Percentiles rank a stretch among this genome's conserved stretches.
phyloP scores from a whole-genome alignment of 345 rosid genomes.

The Rhodomyrtus tomentosa region DNA sequence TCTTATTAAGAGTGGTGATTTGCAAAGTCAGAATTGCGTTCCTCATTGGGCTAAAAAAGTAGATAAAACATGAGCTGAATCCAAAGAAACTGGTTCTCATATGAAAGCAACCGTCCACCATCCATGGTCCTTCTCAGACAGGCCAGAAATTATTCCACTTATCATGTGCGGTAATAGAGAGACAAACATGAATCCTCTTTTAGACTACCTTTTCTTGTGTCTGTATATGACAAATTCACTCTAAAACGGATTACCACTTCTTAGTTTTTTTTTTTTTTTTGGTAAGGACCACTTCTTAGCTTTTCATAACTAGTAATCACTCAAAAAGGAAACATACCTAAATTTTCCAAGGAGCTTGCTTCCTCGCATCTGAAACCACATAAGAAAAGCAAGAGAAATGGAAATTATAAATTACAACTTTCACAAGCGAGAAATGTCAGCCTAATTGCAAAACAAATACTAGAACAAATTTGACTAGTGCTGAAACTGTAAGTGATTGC shows the following conservation, averaged over 20 bases:
- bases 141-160: not conserved
- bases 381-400: not conserved
- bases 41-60: not conserved
- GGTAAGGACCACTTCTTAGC: not conserved
- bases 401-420: not conserved
- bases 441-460: not conserved
- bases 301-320: not conserved
- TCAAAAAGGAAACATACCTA: conserved; percentile 11
- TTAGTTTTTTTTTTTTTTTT: not conserved
- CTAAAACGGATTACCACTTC: not conserved
- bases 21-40: not conserved
- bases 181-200: not conserved
- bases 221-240: not conserved
- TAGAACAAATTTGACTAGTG: not conserved
- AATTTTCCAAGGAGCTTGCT: conserved; percentile 36
- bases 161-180: not conserved
- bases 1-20: not conserved
- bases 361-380: conserved; percentile 32
- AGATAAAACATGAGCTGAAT: not conserved
- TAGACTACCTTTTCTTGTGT: not conserved
- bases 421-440: not conserved
- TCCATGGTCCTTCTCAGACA: not conserved
- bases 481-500: not conserved
- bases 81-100: not conserved
- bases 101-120: not conserved